Evolutionary conservation across 768 basidiomycete genomes (phyloP), one percentile per base, ranked within the genome.

Genomic region (Suillus brevipes): DNA sequence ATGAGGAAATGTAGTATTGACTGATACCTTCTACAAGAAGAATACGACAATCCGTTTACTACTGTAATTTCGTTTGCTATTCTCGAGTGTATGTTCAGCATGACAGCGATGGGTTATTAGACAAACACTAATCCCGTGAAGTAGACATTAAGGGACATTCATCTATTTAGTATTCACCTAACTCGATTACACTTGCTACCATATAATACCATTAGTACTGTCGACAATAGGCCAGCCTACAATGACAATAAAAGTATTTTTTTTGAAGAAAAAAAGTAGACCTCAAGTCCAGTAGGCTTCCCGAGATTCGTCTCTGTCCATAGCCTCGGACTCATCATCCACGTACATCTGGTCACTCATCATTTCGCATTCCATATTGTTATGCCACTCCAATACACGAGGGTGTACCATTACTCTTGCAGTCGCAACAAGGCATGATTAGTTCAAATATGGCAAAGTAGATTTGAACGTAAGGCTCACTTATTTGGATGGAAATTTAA

Each of bases 391-490:
- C 1, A 90, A 68, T 13, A 91, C 89, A 18, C 83, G 82, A 7
- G 85, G 84, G 73, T 91, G 87, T 6, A 87, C 89, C 69, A 79
- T 77, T 16, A 91, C 86, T 72, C 90, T 91, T 42, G 40, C 25
- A 28, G 18, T 18, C 38, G 12, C 25, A 28, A 28, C 38, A 20
- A 42, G 70, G 12, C 20, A 18, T 58, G 67, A 20, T 60, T 62
- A 42, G 31, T 42, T 40, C 60, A 66, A 13, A 14, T 16, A 49
- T 28, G 56, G 12, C 28, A 25, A 23, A 64, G n/a, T 12, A n/a
- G 13, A 23, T 20, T 49, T 18, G 43, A 36, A 60, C 28, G 23
- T 20, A 47, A 53, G 40, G 62, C 85, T 50, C 69, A 88, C 89
- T 85, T 91, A 42, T 74, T 71, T 0, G 84, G 75, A 67, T 87